Evolutionary conservation across 176 grass and related monocot genomes (phyloP).

Genomic region (Aegilops longissima): DNA sequence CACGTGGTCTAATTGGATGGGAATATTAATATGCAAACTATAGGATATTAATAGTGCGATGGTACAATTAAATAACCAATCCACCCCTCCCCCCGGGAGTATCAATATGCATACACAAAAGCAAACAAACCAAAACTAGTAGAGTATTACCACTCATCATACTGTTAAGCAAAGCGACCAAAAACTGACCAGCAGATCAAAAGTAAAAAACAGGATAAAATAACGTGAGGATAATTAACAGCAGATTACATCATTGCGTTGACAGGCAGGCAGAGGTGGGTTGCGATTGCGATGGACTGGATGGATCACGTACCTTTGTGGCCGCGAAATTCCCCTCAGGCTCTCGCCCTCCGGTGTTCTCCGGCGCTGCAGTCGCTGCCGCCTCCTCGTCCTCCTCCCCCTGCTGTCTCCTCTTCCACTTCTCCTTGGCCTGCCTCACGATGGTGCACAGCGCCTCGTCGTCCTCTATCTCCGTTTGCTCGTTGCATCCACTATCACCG

Average conservation of each 20-base stretch:
- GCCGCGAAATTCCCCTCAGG: constrained; percentile 29
- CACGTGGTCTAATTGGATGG: too few species aligned
- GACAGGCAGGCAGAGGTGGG: not conserved
- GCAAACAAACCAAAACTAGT: constrained; percentile 1
- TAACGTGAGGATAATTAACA: not conserved
- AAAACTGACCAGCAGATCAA: not conserved
- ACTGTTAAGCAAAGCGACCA: not conserved
- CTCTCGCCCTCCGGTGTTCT: not conserved
- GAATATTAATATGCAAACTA: too few species aligned
- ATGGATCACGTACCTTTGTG: constrained; percentile 49
- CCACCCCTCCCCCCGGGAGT: too few species aligned
- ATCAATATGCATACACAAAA: not conserved
- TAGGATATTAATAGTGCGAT: too few species aligned
- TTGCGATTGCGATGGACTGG: constrained; percentile 21
- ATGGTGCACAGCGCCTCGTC: constrained; percentile 31
- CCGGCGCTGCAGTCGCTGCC: not conserved
- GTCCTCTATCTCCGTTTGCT: not conserved
- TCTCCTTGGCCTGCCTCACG: constrained; percentile 17
- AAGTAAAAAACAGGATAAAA: constrained; percentile 2
- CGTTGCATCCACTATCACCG: not conserved
- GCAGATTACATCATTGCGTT: constrained; percentile 22
- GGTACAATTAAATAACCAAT: too few species aligned
- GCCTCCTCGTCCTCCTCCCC: not conserved
- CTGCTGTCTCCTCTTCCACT: not conserved
- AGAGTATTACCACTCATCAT: not conserved